These are phyloP conservation scores for Canavalia ensiformis DNA, from an alignment of 306 rosid species.

Conservation along the genomic window DNA sequence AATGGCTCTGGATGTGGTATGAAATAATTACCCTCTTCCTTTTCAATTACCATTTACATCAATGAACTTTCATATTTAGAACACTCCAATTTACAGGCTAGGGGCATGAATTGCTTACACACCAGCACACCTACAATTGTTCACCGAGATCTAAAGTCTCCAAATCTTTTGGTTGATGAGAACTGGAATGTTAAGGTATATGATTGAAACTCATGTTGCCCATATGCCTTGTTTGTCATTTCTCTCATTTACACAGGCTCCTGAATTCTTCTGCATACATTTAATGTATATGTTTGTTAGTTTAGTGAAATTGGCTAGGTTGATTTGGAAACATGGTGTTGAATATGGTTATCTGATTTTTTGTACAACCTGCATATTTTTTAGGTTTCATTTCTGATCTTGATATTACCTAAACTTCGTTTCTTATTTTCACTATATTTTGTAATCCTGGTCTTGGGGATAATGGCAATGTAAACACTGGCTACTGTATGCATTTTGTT, in stretches of 20 bases:
- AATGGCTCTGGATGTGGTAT: constrained; percentile 99
- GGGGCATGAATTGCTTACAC: constrained; percentile 99
- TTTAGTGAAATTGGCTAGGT: constrained; percentile 38
- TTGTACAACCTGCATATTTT: constrained; percentile 21
- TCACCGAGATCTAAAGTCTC: constrained; percentile 97
- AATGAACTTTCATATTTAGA: constrained; percentile 45
- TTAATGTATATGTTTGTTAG: constrained; percentile 32
- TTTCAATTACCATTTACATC: constrained; percentile 30
- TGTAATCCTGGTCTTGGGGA: neutral
- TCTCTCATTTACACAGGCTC: constrained; percentile 40
- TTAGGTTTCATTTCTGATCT: constrained; percentile 28
- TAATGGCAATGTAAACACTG: constrained; percentile 1
- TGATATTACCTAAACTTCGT: neutral
- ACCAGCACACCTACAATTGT: constrained; percentile 91
- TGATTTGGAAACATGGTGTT: constrained; percentile 31
- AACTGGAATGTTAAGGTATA: constrained; percentile 98
- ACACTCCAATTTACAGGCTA: constrained; percentile 73
- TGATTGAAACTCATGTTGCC: constrained; percentile 39
- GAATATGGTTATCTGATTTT: constrained; percentile 27
- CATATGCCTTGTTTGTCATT: constrained; percentile 20
- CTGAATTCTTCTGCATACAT: constrained; percentile 11
- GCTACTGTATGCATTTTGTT: neutral
- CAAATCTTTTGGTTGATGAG: constrained; percentile 95
- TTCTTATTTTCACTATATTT: neutral
- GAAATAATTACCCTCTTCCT: constrained; percentile 42